Evolutionary conservation across 2,329 filamentous ascomycete genomes (phyloP).

Genomic region (Diaporthe amygdali): DNA sequence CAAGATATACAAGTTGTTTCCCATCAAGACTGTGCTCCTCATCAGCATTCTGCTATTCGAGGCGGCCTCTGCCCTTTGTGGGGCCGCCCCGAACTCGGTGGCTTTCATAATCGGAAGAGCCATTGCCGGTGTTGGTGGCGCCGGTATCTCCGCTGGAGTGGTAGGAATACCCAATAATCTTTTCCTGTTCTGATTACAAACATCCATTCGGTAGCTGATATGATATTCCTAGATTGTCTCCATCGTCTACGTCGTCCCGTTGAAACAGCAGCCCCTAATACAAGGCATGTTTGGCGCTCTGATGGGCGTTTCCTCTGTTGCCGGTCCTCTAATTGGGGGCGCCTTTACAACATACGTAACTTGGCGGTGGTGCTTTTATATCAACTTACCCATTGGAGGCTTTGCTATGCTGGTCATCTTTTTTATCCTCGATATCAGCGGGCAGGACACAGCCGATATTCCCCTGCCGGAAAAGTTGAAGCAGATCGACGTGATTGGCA

Average conservation of each 20-base stretch:
- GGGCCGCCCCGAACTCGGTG: constrained; percentile 31
- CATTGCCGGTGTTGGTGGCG: constrained; percentile 31
- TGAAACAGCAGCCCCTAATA: neutral
- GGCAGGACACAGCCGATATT: constrained; percentile 13
- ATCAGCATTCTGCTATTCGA: constrained; percentile 16
- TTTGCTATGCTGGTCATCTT: constrained; percentile 23
- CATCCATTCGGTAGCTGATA: no score
- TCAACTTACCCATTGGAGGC: constrained; percentile 6
- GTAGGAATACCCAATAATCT: constrained; percentile 13
- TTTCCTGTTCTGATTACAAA: no score
- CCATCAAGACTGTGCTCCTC: constrained; percentile 25
- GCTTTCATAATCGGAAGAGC: constrained; percentile 35
- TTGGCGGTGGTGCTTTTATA: constrained; percentile 34
- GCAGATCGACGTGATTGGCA: constrained; percentile 30
- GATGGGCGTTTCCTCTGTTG: neutral
- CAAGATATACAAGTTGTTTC: constrained; percentile 29
- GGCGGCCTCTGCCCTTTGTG: constrained; percentile 33
- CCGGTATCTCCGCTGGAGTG: constrained; percentile 33
- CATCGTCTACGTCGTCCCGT: neutral
- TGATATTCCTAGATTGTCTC: neutral
- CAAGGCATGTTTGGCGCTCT: constrained; percentile 10
- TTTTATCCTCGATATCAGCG: constrained; percentile 27
- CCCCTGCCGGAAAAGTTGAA: constrained; percentile 28
- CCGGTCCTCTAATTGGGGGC: constrained; percentile 31
- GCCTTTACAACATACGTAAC: constrained; percentile 30